Evolutionary conservation across 805 yeast genomes (phyloP).

Genomic region (Candida gorgasii): DNA sequence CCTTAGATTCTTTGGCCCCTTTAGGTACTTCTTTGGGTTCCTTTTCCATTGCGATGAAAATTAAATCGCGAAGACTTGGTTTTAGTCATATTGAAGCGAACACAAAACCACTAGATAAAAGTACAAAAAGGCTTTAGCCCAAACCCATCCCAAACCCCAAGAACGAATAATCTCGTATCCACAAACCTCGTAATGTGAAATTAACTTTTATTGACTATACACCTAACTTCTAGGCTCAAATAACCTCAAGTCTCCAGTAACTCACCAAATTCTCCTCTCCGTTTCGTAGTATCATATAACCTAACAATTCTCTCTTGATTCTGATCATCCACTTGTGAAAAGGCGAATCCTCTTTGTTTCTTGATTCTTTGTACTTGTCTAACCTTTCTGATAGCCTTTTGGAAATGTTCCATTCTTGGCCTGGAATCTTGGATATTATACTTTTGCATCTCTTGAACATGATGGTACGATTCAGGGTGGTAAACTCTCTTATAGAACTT

Average conservation of each 20-base stretch:
- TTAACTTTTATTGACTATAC: too few relatives aligned
- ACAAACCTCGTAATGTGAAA: too few relatives aligned
- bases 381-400: conserved; percentile 93
- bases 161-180: too few relatives aligned
- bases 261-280: conserved; percentile 71
- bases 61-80: too few relatives aligned
- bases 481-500: conserved; percentile 92
- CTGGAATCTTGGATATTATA: conserved; percentile 89
- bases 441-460: conserved; percentile 95
- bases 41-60: too few relatives aligned
- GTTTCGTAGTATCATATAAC: conserved; percentile 91
- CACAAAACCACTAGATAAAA: too few relatives aligned
- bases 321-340: conserved; percentile 87
- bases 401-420: conserved; percentile 97
- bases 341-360: conserved; percentile 98
- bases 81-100: too few relatives aligned
- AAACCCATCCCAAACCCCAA: too few relatives aligned
- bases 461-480: conserved; percentile 88
- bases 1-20: neutral
- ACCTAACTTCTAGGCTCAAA: too few relatives aligned
- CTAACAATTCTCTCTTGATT: conserved; percentile 90
- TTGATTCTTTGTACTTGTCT: conserved; percentile 98
- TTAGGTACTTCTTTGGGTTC: neutral
- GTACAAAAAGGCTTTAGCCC: too few relatives aligned
- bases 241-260: conserved; percentile 21